Base-by-base conservation (phyloP, 2,329 filamentous ascomycete genomes). In the Botrytis elliptica region DNA sequence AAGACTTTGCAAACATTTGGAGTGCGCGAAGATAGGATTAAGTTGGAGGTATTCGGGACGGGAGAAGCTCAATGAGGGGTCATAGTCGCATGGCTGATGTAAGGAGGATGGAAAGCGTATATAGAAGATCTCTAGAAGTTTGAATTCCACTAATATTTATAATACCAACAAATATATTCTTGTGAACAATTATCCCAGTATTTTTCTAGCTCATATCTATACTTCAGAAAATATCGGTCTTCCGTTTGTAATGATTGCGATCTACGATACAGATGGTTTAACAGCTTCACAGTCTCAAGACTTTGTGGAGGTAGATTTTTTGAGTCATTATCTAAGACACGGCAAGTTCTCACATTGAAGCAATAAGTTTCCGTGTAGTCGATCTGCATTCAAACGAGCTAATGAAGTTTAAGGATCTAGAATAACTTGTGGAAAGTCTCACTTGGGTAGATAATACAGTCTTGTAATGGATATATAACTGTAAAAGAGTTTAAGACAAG, bases 11-110 rank as follows among this genome's bases (percentile, higher is more conserved):
- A 57, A 12, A 22, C 8, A 7, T 66, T 57, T 57, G 60, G 70
- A 18, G 70, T 66, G 1, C 18, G n/a, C 1, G 14, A 65, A 10
- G 70, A 57, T 10, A n/a, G 44, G 20, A 55, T 71, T 18, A 66
- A 71, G 14, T 33, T 71, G 59, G 70, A 71, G 38, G 44, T 71
- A 12, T 71, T 71, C 36, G 60, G 70, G 5, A 71, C 70, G 0
- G 70, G 70, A 14, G 60, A 70, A 12, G 38, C 52, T 5, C 20
- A 69, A 4, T 69, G 49, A 42, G 12, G n/a, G 18, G 8, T 25
- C 2, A n/a, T 9, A 14, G 10, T n/a, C 8, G 8, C 10, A 42
- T 7, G 6, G 9, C 29, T 49, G 9, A 10, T 20, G n/a, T 20
- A 18, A 5, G 25, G 18, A n/a, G 4, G 1, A 16, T 42, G 25